Evolutionary conservation across 2,329 filamentous ascomycete species (phyloP).

Genomic region (Kalaharituber pfeilii): DNA sequence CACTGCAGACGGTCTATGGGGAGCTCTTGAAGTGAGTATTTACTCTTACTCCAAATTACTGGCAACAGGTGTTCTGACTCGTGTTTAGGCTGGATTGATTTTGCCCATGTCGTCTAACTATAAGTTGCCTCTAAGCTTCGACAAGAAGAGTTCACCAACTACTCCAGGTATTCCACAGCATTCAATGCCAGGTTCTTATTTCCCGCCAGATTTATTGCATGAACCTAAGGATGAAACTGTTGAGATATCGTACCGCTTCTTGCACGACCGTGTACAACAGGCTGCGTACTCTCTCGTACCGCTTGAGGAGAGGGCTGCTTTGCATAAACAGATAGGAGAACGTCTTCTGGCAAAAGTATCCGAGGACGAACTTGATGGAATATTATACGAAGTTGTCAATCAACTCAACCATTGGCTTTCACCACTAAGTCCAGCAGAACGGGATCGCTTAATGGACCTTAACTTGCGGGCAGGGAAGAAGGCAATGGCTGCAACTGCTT

Average conservation of each 20-base stretch:
- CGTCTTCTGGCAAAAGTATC: constrained; percentile 18
- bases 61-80: constrained; percentile 1
- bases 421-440: constrained; percentile 18
- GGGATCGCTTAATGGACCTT: constrained; percentile 19
- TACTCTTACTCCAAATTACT: background rate
- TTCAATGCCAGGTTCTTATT: constrained; percentile 10
- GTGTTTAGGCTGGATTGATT: constrained; percentile 17
- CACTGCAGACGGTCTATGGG: constrained; percentile 21
- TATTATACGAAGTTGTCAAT: constrained; percentile 23
- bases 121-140: constrained; percentile 14
- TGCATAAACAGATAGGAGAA: constrained; percentile 21
- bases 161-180: constrained; percentile 7
- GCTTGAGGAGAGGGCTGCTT: constrained; percentile 17
- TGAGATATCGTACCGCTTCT: constrained; percentile 13
- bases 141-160: constrained; percentile 1
- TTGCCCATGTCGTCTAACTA: constrained; percentile 20
- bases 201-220: constrained; percentile 10
- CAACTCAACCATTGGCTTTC: constrained; percentile 23
- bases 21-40: constrained; percentile 17
- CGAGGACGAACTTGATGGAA: constrained; percentile 17
- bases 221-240: background rate
- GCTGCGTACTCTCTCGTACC: constrained; percentile 22
- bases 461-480: constrained; percentile 22
- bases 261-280: constrained; percentile 23
- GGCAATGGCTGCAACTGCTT: constrained; percentile 21